Evolutionary conservation across 805 yeast species (phyloP).

Genomic region (Tetrapisispora nanseiensis): DNA sequence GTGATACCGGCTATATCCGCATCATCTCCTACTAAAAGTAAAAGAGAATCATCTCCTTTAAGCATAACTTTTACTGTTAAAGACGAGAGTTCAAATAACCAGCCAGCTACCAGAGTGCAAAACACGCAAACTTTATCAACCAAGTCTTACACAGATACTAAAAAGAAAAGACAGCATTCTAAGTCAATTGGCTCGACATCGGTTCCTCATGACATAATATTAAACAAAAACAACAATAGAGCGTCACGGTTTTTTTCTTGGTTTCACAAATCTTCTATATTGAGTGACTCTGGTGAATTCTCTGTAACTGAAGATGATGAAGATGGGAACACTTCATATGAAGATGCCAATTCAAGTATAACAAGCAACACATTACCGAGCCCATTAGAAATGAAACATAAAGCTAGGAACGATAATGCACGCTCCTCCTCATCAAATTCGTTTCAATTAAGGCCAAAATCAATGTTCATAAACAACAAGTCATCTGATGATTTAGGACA

Average conservation of each 20-base stretch:
- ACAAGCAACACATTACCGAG: neutral
- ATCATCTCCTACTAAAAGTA: neutral
- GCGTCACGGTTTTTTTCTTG: conserved; percentile 24
- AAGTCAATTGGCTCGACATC: conserved; percentile 26
- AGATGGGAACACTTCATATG: conserved; percentile 10
- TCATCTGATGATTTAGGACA: conserved; percentile 13
- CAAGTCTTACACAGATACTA: neutral
- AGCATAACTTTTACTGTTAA: neutral
- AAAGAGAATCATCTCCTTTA: neutral
- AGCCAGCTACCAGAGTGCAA: neutral
- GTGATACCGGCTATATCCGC: neutral
- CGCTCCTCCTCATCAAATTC: conserved; percentile 15
- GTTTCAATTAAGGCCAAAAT: conserved; percentile 12
- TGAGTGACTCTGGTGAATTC: conserved; percentile 27
- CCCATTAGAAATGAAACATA: conserved; percentile 9
- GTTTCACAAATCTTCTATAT: conserved; percentile 23
- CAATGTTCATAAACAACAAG: conserved; percentile 12
- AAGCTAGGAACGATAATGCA: conserved; percentile 13
- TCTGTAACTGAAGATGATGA: conserved; percentile 16
- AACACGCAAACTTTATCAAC: neutral
- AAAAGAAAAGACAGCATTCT: conserved; percentile 22
- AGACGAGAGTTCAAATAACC: neutral
- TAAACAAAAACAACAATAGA: conserved; percentile 13
- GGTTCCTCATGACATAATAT: conserved; percentile 26
- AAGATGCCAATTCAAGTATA: neutral